These are phyloP conservation scores for Neostapfia colusana DNA, from an alignment of 176 grass and related monocot species.

Conservation along the genomic window DNA sequence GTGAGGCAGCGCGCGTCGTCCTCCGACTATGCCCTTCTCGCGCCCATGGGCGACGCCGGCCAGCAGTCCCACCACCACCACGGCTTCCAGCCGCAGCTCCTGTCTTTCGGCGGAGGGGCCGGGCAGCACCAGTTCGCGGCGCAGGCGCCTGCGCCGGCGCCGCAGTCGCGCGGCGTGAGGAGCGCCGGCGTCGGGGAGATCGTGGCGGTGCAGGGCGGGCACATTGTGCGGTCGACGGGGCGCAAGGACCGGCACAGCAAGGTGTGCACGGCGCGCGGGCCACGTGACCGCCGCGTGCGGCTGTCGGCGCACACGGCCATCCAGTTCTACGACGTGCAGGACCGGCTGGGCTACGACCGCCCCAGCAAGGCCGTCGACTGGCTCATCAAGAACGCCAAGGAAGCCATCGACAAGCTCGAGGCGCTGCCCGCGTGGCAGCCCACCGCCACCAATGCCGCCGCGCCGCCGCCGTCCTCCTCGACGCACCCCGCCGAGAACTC, in stretches of 20 bases:
- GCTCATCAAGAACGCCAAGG: slow-evolving; percentile 97
- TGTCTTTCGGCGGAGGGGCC: slow-evolving; percentile 41
- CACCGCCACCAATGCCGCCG: slow-evolving; percentile 47
- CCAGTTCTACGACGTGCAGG: slow-evolving; percentile 98
- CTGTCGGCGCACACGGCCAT: slow-evolving; percentile 95
- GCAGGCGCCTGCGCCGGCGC: slow-evolving; percentile 21
- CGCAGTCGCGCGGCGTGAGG: slow-evolving; percentile 40
- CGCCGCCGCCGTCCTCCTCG: slow-evolving; percentile 40
- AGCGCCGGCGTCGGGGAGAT: slow-evolving; percentile 70
- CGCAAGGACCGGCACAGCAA: slow-evolving; percentile 98
- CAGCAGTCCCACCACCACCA: slow-evolving; percentile 32
- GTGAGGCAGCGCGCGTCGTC: slow-evolving; percentile 42
- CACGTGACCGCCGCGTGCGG: slow-evolving; percentile 77
- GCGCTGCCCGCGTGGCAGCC: slow-evolving; percentile 77
- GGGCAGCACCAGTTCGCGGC: slow-evolving; percentile 45
- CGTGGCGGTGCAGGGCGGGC: slow-evolving; percentile 87
- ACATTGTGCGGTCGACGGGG: slow-evolving; percentile 91
- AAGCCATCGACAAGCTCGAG: slow-evolving; percentile 81
- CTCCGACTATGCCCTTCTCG: slow-evolving; percentile 76
- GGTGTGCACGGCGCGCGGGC: slow-evolving; percentile 87
- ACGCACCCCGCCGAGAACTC: slow-evolving; percentile 36
- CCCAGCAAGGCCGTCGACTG: slow-evolving; percentile 98
- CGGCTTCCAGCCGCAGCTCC: slow-evolving; percentile 54
- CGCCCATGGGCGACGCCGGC: slow-evolving; percentile 62
- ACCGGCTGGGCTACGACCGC: slow-evolving; percentile 92